These are phyloP conservation scores for Fusarium chlamydosporum DNA, from an alignment of 2,329 filamentous ascomycete genomes.

Conservation along the genomic window DNA sequence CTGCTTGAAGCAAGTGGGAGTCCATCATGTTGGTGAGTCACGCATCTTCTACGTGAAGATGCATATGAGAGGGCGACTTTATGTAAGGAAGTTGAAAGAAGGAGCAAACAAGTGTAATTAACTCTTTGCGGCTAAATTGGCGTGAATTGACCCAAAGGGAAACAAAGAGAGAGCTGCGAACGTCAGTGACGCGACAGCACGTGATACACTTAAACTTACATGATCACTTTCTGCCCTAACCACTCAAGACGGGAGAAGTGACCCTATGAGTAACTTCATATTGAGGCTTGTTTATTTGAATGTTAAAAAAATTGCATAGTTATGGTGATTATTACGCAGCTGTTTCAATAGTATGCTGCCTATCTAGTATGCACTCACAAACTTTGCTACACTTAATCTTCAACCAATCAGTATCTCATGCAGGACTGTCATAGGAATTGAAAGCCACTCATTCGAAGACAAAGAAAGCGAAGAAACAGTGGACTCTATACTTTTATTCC, in stretches of 20 bases:
- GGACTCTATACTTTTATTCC: not conserved
- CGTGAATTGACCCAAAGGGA: slow-evolving; percentile 29
- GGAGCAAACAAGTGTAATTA: slow-evolving; percentile 4
- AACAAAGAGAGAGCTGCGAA: slow-evolving; percentile 16
- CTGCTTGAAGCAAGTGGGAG: slow-evolving; percentile 52
- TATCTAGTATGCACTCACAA: not conserved
- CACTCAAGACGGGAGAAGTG: not conserved
- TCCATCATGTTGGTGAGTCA: slow-evolving; percentile 50
- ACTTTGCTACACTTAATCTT: too few species aligned
- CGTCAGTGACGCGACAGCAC: slow-evolving; percentile 37
- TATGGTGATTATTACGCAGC: not conserved
- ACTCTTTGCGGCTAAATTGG: slow-evolving; percentile 35
- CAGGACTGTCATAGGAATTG: not conserved
- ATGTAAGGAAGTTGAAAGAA: slow-evolving; percentile 13
- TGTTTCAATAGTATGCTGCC: not conserved
- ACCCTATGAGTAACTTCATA: not conserved
- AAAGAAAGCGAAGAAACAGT: not conserved
- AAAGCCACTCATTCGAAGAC: not conserved
- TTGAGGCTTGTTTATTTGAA: not conserved
- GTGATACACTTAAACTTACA: slow-evolving; percentile 17
- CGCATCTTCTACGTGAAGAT: slow-evolving; percentile 36
- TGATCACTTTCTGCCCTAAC: not conserved
- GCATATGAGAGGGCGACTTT: not conserved
- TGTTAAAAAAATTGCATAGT: not conserved
- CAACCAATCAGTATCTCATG: not conserved